Percentiles rank a stretch among this genome's conserved stretches.
Evolutionary conservation across 331 rosid genomes (phyloP).

Genomic region (Saraca asoca): DNA sequence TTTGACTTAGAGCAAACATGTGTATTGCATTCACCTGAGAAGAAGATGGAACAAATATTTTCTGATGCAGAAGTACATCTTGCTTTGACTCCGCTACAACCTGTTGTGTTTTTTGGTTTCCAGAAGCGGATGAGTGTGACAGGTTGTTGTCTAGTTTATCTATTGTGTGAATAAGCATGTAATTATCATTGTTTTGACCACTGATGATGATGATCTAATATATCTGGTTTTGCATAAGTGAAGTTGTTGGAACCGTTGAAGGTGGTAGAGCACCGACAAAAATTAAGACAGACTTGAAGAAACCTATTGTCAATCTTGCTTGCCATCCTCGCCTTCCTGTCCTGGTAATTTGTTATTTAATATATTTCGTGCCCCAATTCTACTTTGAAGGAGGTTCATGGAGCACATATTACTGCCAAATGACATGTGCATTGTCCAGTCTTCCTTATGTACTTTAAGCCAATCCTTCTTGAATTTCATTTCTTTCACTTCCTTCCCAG

Average conservation of each 20-base stretch:
- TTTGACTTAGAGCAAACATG: slow-evolving; percentile 96
- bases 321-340: slow-evolving; percentile 99
- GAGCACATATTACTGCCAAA: slow-evolving; percentile 22
- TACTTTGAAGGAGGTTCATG: slow-evolving; percentile 26
- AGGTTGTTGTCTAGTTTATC: slow-evolving; percentile 52
- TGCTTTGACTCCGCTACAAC: slow-evolving; percentile 90
- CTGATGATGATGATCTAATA: slow-evolving; percentile 17
- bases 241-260: slow-evolving; percentile 98
- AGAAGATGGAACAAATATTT: slow-evolving; percentile 76
- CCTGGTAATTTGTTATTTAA: slow-evolving; percentile 51
- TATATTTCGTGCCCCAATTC: slow-evolving; percentile 23
- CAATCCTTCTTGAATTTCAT: slow-evolving; percentile 21
- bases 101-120: slow-evolving; percentile 90
- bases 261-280: slow-evolving; percentile 96
- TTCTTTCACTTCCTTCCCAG: slow-evolving; percentile 46
- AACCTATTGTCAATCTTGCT: slow-evolving; percentile 92
- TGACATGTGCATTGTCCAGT: slow-evolving; percentile 19
- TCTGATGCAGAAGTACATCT: slow-evolving; percentile 92
- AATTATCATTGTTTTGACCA: slow-evolving; percentile 17
- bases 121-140: slow-evolving; percentile 95
- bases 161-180: slow-evolving; percentile 15
- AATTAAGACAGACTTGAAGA: slow-evolving; percentile 95
- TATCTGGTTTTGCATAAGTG: slow-evolving; percentile 42
- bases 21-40: slow-evolving; percentile 94
- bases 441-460: slow-evolving; percentile 27